Percentiles rank a stretch among this genome's conserved stretches.
Evolutionary conservation across 1,139 yeast genomes (phyloP).

Genomic region (Meyerozyma athensensis): DNA sequence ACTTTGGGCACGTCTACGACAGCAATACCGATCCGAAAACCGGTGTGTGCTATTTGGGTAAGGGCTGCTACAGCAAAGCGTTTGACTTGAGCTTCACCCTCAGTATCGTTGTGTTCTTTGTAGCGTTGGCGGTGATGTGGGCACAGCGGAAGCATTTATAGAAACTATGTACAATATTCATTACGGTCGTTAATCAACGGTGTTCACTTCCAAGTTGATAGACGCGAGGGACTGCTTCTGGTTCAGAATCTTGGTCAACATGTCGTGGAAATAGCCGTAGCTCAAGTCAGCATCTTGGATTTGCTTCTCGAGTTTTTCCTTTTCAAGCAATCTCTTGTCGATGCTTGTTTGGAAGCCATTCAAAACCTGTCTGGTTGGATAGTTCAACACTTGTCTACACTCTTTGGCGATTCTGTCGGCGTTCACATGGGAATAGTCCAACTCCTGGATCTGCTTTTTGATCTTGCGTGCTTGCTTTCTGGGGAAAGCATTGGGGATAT

Average conservation of each 20-base stretch:
- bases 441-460: constrained; percentile 51
- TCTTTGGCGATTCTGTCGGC: constrained; percentile 78
- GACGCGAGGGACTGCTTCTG: constrained; percentile 45
- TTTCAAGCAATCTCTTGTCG: constrained; percentile 58
- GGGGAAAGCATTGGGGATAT: constrained; percentile 87
- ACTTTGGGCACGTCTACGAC: constrained; percentile 39
- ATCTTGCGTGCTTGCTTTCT: constrained; percentile 75
- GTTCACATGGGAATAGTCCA: constrained; percentile 76
- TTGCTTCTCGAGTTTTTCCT: constrained; percentile 49
- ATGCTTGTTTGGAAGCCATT: constrained; percentile 67
- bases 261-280: constrained; percentile 52
- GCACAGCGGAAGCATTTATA: constrained; percentile 5
- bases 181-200: constrained; percentile 31
- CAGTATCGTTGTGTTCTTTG: constrained; percentile 19
- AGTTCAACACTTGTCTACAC: constrained; percentile 72
- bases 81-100: constrained; percentile 32
- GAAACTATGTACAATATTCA: constrained; percentile 1
- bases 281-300: constrained; percentile 59
- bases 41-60: constrained; percentile 33
- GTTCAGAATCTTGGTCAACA: constrained; percentile 43
- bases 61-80: constrained; percentile 39
- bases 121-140: constrained; percentile 22
- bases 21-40: constrained; percentile 16
- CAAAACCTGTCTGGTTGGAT: constrained; percentile 81
- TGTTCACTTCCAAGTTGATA: constrained; percentile 50